Conservation (phyloP, 2,329 filamentous ascomycete genomes). For the Xylariaceae sp. region DNA sequence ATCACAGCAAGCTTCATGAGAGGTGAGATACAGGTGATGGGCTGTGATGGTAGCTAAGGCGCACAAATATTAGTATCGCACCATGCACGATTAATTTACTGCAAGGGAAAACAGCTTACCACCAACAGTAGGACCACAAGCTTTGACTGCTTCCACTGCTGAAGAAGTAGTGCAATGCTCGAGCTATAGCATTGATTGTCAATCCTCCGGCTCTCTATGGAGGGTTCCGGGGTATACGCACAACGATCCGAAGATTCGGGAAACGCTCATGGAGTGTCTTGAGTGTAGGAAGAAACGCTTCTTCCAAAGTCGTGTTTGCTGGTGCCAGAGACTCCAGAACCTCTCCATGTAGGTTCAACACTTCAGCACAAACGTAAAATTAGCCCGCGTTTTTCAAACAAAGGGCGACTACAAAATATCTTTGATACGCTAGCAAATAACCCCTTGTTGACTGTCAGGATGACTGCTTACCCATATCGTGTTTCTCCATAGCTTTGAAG, state of each 20-base stretch:
- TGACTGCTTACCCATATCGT: too few species aligned
- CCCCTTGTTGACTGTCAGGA: not conserved
- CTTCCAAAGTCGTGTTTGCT: conserved; percentile 40
- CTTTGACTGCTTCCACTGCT: conserved; percentile 71
- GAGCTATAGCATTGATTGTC: conserved; percentile 36
- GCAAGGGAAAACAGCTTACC: conserved; percentile 32
- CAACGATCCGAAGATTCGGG: conserved; percentile 64
- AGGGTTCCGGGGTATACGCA: conserved; percentile 2
- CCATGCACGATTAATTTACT: not conserved
- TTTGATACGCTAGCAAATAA: too few species aligned
- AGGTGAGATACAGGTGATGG: conserved; percentile 77
- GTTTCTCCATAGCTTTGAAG: conserved; percentile 84
- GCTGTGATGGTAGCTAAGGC: conserved; percentile 69
- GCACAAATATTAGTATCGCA: not conserved
- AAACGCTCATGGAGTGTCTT: conserved; percentile 69
- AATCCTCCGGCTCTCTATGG: not conserved
- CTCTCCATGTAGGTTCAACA: conserved; percentile 94
- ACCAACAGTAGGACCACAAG: conserved; percentile 73
- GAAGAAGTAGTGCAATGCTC: conserved; percentile 88
- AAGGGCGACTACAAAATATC: too few species aligned
- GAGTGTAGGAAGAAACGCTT: conserved; percentile 74
- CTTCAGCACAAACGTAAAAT: too few species aligned
- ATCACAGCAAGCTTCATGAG: conserved; percentile 64
- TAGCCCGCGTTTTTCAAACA: conserved; percentile 9
- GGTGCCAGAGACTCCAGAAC: conserved; percentile 36